phyloP scores from a whole-genome alignment of 2,329 filamentous ascomycete genomes.

The Ceratocystis diversiconidia region DNA sequence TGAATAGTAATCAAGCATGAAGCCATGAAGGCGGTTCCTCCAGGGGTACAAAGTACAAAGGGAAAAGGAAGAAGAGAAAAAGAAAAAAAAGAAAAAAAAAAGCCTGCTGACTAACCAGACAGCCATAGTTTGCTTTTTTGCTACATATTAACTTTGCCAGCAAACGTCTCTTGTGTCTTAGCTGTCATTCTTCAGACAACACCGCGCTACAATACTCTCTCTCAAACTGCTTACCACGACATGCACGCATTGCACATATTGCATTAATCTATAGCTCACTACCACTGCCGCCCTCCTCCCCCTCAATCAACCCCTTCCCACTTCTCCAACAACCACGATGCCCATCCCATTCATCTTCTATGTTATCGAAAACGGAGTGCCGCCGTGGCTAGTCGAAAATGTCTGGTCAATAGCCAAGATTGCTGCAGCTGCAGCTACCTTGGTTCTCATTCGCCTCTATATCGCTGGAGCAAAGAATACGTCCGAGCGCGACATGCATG shows the following conservation, averaged over 20 bases:
- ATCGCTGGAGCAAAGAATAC: slow-evolving; percentile 60
- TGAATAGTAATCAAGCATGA: not conserved
- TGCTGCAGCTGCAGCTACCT: slow-evolving; percentile 25
- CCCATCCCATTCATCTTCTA: slow-evolving; percentile 38
- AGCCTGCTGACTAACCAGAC: not conserved
- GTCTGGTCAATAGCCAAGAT: slow-evolving; percentile 31
- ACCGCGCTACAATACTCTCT: not conserved
- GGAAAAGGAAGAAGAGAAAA: no score
- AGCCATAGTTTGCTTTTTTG: no score
- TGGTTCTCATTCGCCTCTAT: slow-evolving; percentile 52
- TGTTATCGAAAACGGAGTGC: slow-evolving; percentile 35
- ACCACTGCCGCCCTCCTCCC: not conserved
- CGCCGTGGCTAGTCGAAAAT: slow-evolving; percentile 34
- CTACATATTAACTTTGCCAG: no score
- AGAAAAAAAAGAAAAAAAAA: no score
- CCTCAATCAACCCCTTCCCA: not conserved
- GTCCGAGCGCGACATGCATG: slow-evolving; percentile 75
- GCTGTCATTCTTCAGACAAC: not conserved
- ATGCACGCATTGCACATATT: not conserved
- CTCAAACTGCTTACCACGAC: not conserved
- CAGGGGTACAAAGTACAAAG: not conserved
- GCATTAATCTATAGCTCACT: not conserved
- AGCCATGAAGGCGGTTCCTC: not conserved
- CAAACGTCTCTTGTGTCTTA: no score
- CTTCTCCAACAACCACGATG: slow-evolving; percentile 27